Evolutionary conservation across 2,329 filamentous ascomycete genomes (phyloP).

Genomic region (Aspergillus calidoustus): DNA sequence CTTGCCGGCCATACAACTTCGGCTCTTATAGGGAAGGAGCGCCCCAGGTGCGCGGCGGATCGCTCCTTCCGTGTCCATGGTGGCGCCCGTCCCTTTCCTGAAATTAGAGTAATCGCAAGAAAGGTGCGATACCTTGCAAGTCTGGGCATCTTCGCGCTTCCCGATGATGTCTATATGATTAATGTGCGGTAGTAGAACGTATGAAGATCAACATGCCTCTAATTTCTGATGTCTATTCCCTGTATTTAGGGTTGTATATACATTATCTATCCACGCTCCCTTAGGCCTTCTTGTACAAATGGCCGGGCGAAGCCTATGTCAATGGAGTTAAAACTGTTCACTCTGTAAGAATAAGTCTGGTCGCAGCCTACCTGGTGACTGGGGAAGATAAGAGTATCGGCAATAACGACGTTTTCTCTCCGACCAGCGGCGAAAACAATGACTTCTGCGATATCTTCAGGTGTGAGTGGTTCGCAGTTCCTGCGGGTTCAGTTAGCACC

Average conservation of each 20-base stretch:
- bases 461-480: constrained; percentile 80
- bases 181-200: background rate
- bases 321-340: background rate
- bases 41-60: background rate
- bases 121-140: background rate
- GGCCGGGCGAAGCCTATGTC: constrained; percentile 23
- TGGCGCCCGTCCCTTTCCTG: background rate
- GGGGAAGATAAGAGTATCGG: constrained; percentile 84
- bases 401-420: constrained; percentile 87
- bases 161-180: too few relatives aligned
- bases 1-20: background rate
- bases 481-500: constrained; percentile 44
- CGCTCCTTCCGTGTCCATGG: background rate
- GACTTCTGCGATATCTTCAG: constrained; percentile 88
- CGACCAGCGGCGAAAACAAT: constrained; percentile 84
- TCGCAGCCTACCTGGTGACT: constrained; percentile 75
- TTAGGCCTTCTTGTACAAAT: constrained; percentile 19
- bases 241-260: background rate
- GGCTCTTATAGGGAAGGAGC: too few relatives aligned
- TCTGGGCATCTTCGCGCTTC: background rate
- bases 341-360: background rate
- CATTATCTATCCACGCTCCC: background rate
- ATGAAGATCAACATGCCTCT: background rate
- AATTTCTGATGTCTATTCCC: background rate
- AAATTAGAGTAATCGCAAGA: background rate